Conservation (phyloP, 805 yeast species). For the Wickerhamiella allomyrinae region DNA sequence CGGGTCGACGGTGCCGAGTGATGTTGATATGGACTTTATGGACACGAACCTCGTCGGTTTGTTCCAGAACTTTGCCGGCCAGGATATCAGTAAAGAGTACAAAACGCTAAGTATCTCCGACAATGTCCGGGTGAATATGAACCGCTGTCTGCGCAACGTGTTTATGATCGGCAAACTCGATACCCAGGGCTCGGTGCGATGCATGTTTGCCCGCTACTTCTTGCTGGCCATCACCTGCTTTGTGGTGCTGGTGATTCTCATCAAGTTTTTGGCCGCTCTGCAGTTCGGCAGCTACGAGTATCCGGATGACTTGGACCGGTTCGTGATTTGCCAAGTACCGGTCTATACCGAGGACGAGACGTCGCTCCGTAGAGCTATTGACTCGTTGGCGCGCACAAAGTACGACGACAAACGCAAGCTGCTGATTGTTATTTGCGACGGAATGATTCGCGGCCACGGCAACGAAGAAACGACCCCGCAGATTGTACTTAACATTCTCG, state of each 20-base stretch:
- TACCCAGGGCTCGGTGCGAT: slow-evolving; percentile 26
- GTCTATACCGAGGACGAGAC: slow-evolving; percentile 48
- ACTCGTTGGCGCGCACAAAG: slow-evolving; percentile 43
- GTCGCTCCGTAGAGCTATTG: slow-evolving; percentile 42
- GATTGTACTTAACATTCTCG: slow-evolving; percentile 41
- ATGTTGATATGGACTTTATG: slow-evolving; percentile 23
- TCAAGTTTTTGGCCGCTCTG: slow-evolving; percentile 30
- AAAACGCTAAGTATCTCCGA: slow-evolving; percentile 18
- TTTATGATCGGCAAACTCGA: slow-evolving; percentile 30
- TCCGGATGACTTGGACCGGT: slow-evolving; percentile 29
- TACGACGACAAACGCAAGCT: slow-evolving; percentile 47
- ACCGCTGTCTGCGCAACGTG: slow-evolving; percentile 27
- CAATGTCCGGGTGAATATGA: slow-evolving; percentile 17
- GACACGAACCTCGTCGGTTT: slow-evolving; percentile 20
- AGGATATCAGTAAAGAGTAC: slow-evolving; percentile 23
- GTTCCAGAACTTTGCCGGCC: slow-evolving; percentile 25
- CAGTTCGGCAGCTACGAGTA: slow-evolving; percentile 24
- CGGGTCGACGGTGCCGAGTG: slow-evolving; percentile 16
- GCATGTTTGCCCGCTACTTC: slow-evolving; percentile 31
- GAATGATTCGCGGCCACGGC: slow-evolving; percentile 48
- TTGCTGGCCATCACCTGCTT: slow-evolving; percentile 27
- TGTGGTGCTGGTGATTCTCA: slow-evolving; percentile 24
- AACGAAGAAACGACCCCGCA: slow-evolving; percentile 46
- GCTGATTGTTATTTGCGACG: slow-evolving; percentile 45
- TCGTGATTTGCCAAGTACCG: slow-evolving; percentile 35